phyloP scores from a whole-genome alignment of 179 eudicot genomes.

The Sideroxylon spinosum region DNA sequence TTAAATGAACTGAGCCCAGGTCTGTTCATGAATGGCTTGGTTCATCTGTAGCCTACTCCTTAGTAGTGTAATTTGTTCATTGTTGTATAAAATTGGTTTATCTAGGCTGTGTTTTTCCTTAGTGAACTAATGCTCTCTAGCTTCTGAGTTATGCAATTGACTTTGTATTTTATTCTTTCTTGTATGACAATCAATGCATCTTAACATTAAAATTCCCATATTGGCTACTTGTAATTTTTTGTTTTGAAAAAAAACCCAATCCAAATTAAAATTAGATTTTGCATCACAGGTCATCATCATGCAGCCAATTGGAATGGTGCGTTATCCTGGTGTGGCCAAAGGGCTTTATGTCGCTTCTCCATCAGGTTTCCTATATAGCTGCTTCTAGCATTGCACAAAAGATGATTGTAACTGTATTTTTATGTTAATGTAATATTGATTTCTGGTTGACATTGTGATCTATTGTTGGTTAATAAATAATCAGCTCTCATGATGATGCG shows the following conservation, averaged over 20 bases:
- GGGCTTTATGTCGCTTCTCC: conserved; percentile 91
- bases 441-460: neutral
- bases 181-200: neutral
- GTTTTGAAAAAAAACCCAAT: neutral
- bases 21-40: too few species aligned
- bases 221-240: conserved; percentile 7
- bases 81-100: neutral
- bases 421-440: neutral
- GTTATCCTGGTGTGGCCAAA: conserved; percentile 86
- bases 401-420: neutral
- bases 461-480: neutral
- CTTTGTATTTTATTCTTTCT: neutral
- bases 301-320: conserved; percentile 79
- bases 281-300: conserved; percentile 52
- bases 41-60: too few species aligned
- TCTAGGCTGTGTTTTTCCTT: neutral
- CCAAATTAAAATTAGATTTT: neutral
- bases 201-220: neutral
- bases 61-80: neutral
- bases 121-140: conserved; percentile 11
- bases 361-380: conserved; percentile 45
- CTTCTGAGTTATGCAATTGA: neutral
- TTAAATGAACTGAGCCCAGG: too few species aligned
- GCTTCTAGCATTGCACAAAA: neutral
- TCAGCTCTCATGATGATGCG: neutral